Conservation (phyloP, 805 yeast species). For the Starmera quercuum region DNA sequence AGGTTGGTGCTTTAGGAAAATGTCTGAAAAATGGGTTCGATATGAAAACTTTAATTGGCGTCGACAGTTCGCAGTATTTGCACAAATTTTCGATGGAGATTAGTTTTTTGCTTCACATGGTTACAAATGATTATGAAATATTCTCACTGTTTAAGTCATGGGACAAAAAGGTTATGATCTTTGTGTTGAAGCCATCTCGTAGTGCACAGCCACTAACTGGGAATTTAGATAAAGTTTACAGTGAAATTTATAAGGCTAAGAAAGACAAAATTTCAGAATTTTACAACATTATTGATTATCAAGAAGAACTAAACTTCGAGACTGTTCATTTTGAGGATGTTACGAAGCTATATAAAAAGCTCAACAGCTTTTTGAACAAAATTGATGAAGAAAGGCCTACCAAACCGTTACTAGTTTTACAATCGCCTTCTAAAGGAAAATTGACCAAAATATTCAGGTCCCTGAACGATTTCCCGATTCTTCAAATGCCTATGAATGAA, state of each 20-base stretch:
- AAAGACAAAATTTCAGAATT: slow-evolving; percentile 33
- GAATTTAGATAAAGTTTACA: slow-evolving; percentile 45
- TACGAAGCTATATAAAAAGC: slow-evolving; percentile 46
- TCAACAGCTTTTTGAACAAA: slow-evolving; percentile 46
- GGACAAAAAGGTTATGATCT: slow-evolving; percentile 41
- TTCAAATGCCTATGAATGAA: slow-evolving; percentile 53
- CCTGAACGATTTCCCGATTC: slow-evolving; percentile 50
- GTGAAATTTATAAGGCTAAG: slow-evolving; percentile 42
- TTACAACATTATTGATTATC: slow-evolving; percentile 44
- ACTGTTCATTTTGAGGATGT: slow-evolving; percentile 46
- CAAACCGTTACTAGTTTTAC: slow-evolving; percentile 59
- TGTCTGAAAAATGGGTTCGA: slow-evolving; percentile 85
- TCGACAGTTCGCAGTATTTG: slow-evolving; percentile 47
- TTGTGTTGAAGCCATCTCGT: slow-evolving; percentile 60
- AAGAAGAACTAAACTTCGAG: slow-evolving; percentile 45
- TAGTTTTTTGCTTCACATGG: slow-evolving; percentile 60
- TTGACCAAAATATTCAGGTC: slow-evolving; percentile 39
- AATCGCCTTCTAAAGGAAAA: slow-evolving; percentile 53
- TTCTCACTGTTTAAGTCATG: slow-evolving; percentile 62
- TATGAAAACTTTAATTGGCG: slow-evolving; percentile 40
- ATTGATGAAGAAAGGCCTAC: slow-evolving; percentile 62
- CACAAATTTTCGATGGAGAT: slow-evolving; percentile 46
- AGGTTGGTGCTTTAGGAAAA: slow-evolving; percentile 77
- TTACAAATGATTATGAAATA: slow-evolving; percentile 69
- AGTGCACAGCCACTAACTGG: slow-evolving; percentile 59